Base-by-base conservation (phyloP, 495 filamentous ascomycete species). In the Astrothelium macrocarpum region DNA sequence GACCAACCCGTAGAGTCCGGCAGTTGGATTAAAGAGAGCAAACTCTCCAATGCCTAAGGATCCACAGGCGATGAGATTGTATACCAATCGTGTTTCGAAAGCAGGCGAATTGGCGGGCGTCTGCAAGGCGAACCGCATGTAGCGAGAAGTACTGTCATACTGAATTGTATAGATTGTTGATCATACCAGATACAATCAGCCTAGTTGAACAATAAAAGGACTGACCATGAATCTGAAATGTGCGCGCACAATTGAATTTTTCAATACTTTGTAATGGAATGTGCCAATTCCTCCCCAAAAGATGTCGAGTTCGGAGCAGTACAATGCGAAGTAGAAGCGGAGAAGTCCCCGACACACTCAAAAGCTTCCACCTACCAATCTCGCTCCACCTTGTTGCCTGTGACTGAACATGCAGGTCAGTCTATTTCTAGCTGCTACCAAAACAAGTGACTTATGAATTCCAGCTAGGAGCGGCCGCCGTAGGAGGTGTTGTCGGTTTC, bases 11-110 rank as follows among this genome's bases (percentile, higher is more conserved):
- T 56, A 4, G 49, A 26, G 25, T 29, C 25, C 10, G 49, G 49
- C 9, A 56, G 29, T 56, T 56, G 49, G 49, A 29, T 56, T 25
- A 56, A 56, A 49, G 43, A 49, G n/a, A n/a, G 23, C 43, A 49
- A 20, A 49, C 43, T 49, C 36, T 39, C 36, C 36, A 16, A 7
- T 39, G 36, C 36, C 36, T 39, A 39, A 39, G 36, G 7, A 39
- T 39, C 16, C 7, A 39, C 36, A 16, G 36, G 36, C 36, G 36
- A 7, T 5, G 36, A 39, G 36, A 39, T 39, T 39, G 36, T 16
- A n/a, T n/a, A n/a, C 36, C 16, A 16, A 16, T 39, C 36, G 36
- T 39, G 7, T 16, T 39, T 39, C 7, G 16, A 16, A 39, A 39
- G 36, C 16, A 39, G 36, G 36, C 16, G 36, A 16, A 39, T 39